phyloP scores from a whole-genome alignment of 306 rosid species.

The Corylus americana region DNA sequence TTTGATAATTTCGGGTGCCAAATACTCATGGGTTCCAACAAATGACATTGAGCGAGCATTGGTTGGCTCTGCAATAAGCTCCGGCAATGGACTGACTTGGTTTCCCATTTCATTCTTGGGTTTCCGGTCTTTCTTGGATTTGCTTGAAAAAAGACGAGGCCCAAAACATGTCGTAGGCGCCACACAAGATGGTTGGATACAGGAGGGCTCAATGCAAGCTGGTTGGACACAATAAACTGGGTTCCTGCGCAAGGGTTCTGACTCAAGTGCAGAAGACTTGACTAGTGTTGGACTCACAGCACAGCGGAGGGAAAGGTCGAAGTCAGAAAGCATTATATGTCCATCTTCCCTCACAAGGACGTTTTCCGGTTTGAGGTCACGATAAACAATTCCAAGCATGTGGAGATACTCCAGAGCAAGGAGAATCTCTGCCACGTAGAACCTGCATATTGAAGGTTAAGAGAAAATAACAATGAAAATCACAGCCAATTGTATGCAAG shows the following conservation, averaged over 20 bases:
- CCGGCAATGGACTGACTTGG: slow-evolving; percentile 58
- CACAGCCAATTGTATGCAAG: background rate
- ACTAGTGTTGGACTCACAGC: slow-evolving; percentile 49
- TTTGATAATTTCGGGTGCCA: slow-evolving; percentile 61
- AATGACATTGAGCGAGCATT: slow-evolving; percentile 65
- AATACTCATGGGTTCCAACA: slow-evolving; percentile 60
- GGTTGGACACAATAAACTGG: slow-evolving; percentile 53
- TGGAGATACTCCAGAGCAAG: slow-evolving; percentile 60
- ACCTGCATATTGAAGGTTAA: slow-evolving; percentile 34
- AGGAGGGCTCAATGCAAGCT: slow-evolving; percentile 54
- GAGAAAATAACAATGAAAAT: background rate
- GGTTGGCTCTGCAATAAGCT: slow-evolving; percentile 58
- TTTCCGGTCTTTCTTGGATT: slow-evolving; percentile 49
- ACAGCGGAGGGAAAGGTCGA: slow-evolving; percentile 61
- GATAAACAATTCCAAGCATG: slow-evolving; percentile 63
- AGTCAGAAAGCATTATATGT: slow-evolving; percentile 60
- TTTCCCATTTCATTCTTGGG: slow-evolving; percentile 53
- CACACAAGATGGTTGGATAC: slow-evolving; percentile 54
- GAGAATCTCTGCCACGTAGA: slow-evolving; percentile 57
- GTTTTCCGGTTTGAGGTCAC: slow-evolving; percentile 62
- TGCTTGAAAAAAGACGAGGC: slow-evolving; percentile 52
- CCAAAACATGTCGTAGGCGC: slow-evolving; percentile 56
- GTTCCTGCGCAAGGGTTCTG: slow-evolving; percentile 41
- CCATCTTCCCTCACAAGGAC: slow-evolving; percentile 64
- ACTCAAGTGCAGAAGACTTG: slow-evolving; percentile 40